Conservation (phyloP, 2,329 filamentous ascomycete species). For the Phaeosphaeriaceae sp. region DNA sequence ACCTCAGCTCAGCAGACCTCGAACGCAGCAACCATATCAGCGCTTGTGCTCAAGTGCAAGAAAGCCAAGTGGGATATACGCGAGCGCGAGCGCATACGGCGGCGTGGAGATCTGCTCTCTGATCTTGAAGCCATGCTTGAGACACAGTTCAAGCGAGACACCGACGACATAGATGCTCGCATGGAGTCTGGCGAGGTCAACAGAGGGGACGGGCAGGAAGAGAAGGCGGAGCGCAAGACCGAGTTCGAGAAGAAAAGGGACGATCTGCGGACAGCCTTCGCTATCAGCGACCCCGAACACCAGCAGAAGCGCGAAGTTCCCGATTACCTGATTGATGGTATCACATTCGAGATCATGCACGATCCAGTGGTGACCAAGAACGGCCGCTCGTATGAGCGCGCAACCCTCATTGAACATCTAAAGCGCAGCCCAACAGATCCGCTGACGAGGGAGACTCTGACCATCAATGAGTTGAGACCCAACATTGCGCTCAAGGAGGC, state of each 20-base stretch:
- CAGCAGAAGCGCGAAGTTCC: slow-evolving; percentile 65
- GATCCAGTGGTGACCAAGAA: slow-evolving; percentile 77
- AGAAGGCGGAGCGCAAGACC: slow-evolving; percentile 54
- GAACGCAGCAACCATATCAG: slow-evolving; percentile 74
- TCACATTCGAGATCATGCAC: slow-evolving; percentile 75
- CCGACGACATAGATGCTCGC: slow-evolving; percentile 49
- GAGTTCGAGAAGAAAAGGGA: slow-evolving; percentile 51
- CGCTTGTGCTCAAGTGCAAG: slow-evolving; percentile 79
- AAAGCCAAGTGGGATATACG: slow-evolving; percentile 83
- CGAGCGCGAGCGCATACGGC: slow-evolving; percentile 68
- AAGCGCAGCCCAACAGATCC: slow-evolving; percentile 79
- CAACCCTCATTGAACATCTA: slow-evolving; percentile 85
- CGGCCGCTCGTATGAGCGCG: slow-evolving; percentile 88
- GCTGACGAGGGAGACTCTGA: slow-evolving; percentile 78
- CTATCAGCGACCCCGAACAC: slow-evolving; percentile 54
- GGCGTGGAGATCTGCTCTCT: slow-evolving; percentile 64
- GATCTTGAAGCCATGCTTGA: slow-evolving; percentile 61
- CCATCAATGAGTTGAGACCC: slow-evolving; percentile 73
- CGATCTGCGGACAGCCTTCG: slow-evolving; percentile 56
- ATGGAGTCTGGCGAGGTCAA: slow-evolving; percentile 48
- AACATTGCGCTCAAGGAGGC: slow-evolving; percentile 84
- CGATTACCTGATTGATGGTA: slow-evolving; percentile 79
- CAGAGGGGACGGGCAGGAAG: slow-evolving; percentile 54
- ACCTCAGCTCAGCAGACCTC: slow-evolving; percentile 64
- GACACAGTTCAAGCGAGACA: slow-evolving; percentile 39